A percentile compares a stretch with the other conserved stretches of the same genome.
These are phyloP conservation scores for Filobasidium floriforme DNA, from an alignment of 768 basidiomycete species.

Conservation along the genomic window DNA sequence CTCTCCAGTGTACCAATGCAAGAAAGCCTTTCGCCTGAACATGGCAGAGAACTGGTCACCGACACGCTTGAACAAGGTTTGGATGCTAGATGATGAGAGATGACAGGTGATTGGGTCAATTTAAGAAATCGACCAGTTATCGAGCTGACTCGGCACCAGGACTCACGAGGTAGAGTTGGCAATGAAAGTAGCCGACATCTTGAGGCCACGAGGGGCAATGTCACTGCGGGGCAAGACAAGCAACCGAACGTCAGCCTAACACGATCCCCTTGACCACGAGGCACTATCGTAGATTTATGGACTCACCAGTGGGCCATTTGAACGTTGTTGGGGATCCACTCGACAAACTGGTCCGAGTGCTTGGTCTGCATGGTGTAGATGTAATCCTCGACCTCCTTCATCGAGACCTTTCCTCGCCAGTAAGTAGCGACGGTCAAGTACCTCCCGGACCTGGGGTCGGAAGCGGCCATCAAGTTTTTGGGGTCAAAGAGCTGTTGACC, in stretches of 20 bases:
- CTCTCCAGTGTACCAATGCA: constrained; percentile 94
- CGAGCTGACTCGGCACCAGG: not conserved
- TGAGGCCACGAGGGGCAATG: constrained; percentile 87
- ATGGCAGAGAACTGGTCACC: constrained; percentile 97
- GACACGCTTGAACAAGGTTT: constrained; percentile 98
- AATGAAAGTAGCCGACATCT: constrained; percentile 96
- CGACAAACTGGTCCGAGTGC: constrained; percentile 96
- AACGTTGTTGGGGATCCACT: constrained; percentile 99
- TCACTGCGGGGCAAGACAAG: constrained; percentile 51
- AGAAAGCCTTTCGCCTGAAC: constrained; percentile 77
- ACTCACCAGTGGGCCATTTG: constrained; percentile 78
- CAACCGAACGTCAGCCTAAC: no score
- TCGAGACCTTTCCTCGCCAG: constrained; percentile 99
- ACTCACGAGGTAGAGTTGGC: constrained; percentile 78
- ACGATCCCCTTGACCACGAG: not conserved
- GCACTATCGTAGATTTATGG: not conserved
- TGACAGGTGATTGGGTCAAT: no score
- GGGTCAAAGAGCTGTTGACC: constrained; percentile 99
- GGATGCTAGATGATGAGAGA: constrained; percentile 51
- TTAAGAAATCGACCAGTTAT: not conserved
- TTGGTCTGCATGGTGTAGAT: constrained; percentile 91
- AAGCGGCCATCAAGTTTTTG: constrained; percentile 92
- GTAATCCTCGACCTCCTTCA: constrained; percentile 99
- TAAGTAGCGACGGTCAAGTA: constrained; percentile 95
- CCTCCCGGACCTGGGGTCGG: constrained; percentile 90